Evolutionary conservation across 495 filamentous ascomycete species (phyloP).

Genomic region (Immersiella caudata): DNA sequence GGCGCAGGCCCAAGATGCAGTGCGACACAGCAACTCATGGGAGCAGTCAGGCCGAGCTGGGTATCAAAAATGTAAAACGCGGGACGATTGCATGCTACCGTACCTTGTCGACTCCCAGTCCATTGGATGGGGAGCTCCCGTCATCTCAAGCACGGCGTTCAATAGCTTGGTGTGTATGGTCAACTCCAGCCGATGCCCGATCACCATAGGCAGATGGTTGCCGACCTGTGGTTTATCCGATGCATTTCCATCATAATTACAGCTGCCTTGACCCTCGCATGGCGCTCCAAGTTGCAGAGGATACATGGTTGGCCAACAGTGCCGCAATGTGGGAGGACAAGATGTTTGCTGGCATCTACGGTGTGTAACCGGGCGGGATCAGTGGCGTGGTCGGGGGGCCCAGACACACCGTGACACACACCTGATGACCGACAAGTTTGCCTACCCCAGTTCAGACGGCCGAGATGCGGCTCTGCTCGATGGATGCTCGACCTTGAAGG

Average conservation of each 20-base stretch:
- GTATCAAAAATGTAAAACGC: background rate
- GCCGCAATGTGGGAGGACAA: background rate
- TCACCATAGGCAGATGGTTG: background rate
- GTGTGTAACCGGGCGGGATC: background rate
- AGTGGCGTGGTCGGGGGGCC: background rate
- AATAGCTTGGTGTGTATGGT: background rate
- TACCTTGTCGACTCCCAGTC: background rate
- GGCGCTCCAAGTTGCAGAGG: background rate
- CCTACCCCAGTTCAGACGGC: background rate
- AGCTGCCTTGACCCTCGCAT: background rate
- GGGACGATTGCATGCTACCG: background rate
- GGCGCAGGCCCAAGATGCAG: background rate
- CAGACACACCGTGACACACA: background rate
- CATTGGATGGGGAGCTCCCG: slow-evolving; percentile 1
- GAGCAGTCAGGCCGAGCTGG: slow-evolving; percentile 14
- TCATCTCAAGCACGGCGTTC: background rate
- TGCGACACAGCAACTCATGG: background rate
- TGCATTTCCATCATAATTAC: background rate
- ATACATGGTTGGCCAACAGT: background rate
- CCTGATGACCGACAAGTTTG: background rate
- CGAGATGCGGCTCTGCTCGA: slow-evolving; percentile 16
- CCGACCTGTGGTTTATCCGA: background rate
- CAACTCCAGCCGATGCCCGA: background rate
- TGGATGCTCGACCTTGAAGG: background rate
- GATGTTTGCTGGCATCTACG: background rate